Percentiles rank a stretch among this genome's conserved stretches.
Evolutionary conservation across 805 yeast species (phyloP).

Genomic region (Saturnispora sekii): DNA sequence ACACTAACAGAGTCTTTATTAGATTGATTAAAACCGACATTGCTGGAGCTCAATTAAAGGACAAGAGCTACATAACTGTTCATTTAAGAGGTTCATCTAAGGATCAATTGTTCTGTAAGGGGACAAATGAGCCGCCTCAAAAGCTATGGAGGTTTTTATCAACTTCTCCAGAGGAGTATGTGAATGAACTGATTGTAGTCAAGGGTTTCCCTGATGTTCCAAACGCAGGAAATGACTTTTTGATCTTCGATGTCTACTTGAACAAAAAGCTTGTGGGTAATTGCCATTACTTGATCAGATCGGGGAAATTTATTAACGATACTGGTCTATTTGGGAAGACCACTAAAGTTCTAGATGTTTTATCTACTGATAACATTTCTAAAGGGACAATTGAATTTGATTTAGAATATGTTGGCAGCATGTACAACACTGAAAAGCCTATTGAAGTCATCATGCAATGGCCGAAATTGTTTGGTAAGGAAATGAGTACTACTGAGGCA

Average conservation of each 20-base stretch:
- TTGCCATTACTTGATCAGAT: conserved; percentile 36
- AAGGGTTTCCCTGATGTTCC: conserved; percentile 36
- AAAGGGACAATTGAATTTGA: conserved; percentile 39
- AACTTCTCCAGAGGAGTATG: conserved; percentile 57
- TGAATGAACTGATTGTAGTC: conserved; percentile 63
- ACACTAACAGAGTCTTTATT: conserved; percentile 52
- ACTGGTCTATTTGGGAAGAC: conserved; percentile 30
- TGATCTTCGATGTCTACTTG: conserved; percentile 46
- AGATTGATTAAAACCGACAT: conserved; percentile 38
- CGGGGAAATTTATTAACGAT: conserved; percentile 20
- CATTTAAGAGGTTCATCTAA: conserved; percentile 45
- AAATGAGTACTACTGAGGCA: conserved; percentile 29
- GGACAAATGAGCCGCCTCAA: conserved; percentile 47
- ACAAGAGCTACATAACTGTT: conserved; percentile 40
- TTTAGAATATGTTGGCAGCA: conserved; percentile 60
- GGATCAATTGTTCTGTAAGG: conserved; percentile 49
- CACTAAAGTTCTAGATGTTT: conserved; percentile 35
- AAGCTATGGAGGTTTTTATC: conserved; percentile 63
- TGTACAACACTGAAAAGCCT: conserved; percentile 47
- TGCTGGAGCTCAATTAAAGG: conserved; percentile 11
- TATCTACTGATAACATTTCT: conserved; percentile 32
- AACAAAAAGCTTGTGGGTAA: conserved; percentile 58
- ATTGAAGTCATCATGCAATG: conserved; percentile 47
- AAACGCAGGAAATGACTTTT: conserved; percentile 40
- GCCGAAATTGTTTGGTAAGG: conserved; percentile 37